These are phyloP conservation scores for Oryza meridionalis DNA, from an alignment of 176 grass and related monocot genomes.

Conservation along the genomic window DNA sequence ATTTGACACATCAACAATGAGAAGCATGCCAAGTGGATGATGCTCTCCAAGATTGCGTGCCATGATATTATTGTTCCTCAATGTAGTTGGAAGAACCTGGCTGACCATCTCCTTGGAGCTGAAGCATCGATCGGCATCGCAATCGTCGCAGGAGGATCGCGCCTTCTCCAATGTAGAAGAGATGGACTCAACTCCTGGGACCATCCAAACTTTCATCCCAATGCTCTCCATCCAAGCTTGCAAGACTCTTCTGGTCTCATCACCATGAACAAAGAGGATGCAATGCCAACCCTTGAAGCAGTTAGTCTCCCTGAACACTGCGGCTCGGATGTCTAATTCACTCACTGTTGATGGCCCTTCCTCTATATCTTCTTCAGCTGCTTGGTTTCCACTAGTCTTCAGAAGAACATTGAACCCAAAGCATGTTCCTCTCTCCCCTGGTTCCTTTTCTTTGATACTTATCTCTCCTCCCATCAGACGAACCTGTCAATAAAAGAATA, in stretches of 20 bases:
- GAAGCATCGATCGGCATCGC: conserved; percentile 36
- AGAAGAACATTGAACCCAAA: conserved; percentile 78
- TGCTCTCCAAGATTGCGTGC: conserved; percentile 13
- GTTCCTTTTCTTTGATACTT: conserved; percentile 67
- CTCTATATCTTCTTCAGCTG: conserved; percentile 34
- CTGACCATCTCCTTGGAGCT: conserved; percentile 46
- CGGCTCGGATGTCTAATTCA: background rate
- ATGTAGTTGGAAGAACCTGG: conserved; percentile 36
- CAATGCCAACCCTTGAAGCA: conserved; percentile 60
- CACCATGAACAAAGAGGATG: conserved; percentile 62
- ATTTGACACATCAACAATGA: conserved; percentile 50
- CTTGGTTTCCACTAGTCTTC: conserved; percentile 40
- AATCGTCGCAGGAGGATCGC: background rate
- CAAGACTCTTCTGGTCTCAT: conserved; percentile 67
- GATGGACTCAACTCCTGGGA: conserved; percentile 44
- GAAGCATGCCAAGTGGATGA: conserved; percentile 39
- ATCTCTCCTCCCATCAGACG: conserved; percentile 92
- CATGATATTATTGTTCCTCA: conserved; percentile 31
- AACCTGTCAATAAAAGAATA: conserved; percentile 44
- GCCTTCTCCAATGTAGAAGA: conserved; percentile 47
- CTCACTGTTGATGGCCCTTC: background rate
- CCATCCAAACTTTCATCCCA: conserved; percentile 63
- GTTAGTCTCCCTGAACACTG: conserved; percentile 30
- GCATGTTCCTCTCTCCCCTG: conserved; percentile 64
- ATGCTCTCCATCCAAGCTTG: conserved; percentile 70